These are phyloP conservation scores for Scleroderma citrinum DNA, from an alignment of 768 basidiomycete species.

Conservation along the genomic window DNA sequence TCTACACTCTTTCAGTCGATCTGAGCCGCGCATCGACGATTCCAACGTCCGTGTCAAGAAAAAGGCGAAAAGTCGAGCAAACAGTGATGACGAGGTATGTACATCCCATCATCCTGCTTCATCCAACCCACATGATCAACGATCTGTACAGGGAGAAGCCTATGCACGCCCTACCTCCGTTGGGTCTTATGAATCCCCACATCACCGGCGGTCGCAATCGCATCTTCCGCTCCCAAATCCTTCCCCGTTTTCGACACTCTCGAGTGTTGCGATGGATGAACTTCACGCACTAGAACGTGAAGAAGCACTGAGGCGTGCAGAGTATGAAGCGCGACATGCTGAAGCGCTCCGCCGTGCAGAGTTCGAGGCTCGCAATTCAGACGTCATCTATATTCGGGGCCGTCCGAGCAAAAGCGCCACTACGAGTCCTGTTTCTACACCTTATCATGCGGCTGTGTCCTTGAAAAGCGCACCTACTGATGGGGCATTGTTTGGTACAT, in stretches of 20 bases:
- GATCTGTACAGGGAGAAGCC: slow-evolving; percentile 40
- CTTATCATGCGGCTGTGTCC: slow-evolving; percentile 23
- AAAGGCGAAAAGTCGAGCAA: slow-evolving; percentile 73
- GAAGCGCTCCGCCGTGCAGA: slow-evolving; percentile 62
- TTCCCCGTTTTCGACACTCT: slow-evolving; percentile 61
- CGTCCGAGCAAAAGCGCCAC: slow-evolving; percentile 58
- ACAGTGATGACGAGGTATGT: slow-evolving; percentile 80
- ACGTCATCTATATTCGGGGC: slow-evolving; percentile 33
- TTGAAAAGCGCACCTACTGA: slow-evolving; percentile 30
- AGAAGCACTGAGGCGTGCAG: slow-evolving; percentile 79
- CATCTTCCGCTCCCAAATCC: slow-evolving; percentile 27
- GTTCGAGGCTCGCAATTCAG: slow-evolving; percentile 48
- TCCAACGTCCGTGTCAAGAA: slow-evolving; percentile 49
- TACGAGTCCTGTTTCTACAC: slow-evolving; percentile 55
- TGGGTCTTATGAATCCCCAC: slow-evolving; percentile 37
- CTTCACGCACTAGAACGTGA: slow-evolving; percentile 83
- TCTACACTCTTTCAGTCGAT: slow-evolving; percentile 20
- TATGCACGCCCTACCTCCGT: slow-evolving; percentile 54
- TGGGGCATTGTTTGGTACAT: slow-evolving; percentile 34
- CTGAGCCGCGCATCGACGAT: slow-evolving; percentile 18
- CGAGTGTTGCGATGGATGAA: slow-evolving; percentile 80
- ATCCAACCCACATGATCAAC: slow-evolving; percentile 14
- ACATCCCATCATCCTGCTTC: not conserved
- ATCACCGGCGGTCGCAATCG: slow-evolving; percentile 24
- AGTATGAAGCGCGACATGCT: slow-evolving; percentile 75